Evolutionary conservation across 495 filamentous ascomycete genomes (phyloP).

Genomic region (Xylaria palmicola): DNA sequence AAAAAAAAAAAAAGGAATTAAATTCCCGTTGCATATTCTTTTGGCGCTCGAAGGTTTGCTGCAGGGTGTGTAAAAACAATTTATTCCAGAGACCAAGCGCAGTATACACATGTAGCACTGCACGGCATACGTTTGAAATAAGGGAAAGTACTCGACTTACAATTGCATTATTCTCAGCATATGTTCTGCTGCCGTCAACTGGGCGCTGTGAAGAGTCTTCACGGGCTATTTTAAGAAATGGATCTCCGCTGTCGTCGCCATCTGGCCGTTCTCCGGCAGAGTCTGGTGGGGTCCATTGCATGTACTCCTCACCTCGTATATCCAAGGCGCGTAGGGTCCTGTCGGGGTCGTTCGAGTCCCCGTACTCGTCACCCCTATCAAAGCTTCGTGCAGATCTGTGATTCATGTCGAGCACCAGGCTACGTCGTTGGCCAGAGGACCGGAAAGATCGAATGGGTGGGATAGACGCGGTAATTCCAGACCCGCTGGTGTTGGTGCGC

Average conservation of each 20-base stretch:
- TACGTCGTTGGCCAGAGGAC: slow-evolving; percentile 49
- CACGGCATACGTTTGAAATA: slow-evolving; percentile 12
- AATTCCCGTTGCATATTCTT: too few species aligned
- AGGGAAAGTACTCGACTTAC: slow-evolving; percentile 36
- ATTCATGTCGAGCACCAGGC: slow-evolving; percentile 50
- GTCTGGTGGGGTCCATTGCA: slow-evolving; percentile 42
- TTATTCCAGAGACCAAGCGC: background rate
- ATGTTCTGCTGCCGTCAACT: slow-evolving; percentile 26
- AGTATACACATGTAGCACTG: slow-evolving; percentile 9
- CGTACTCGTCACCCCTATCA: slow-evolving; percentile 34
- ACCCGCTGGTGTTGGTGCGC: slow-evolving; percentile 26
- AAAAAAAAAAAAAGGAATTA: too few species aligned
- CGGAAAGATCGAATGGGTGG: slow-evolving; percentile 52
- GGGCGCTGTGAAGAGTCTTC: slow-evolving; percentile 44
- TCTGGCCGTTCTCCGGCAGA: slow-evolving; percentile 41
- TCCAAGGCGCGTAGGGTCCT: slow-evolving; percentile 51
- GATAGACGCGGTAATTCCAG: slow-evolving; percentile 35
- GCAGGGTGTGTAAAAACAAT: too few species aligned
- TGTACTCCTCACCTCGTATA: slow-evolving; percentile 35
- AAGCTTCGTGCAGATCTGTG: slow-evolving; percentile 30
- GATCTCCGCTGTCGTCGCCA: slow-evolving; percentile 50
- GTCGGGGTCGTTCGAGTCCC: slow-evolving; percentile 47
- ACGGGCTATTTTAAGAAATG: slow-evolving; percentile 54
- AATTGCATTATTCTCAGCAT: slow-evolving; percentile 35
- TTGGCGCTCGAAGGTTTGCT: too few species aligned